phyloP scores from a whole-genome alignment of 2,329 filamentous ascomycete genomes.

The Zymoseptoria passerinii region DNA sequence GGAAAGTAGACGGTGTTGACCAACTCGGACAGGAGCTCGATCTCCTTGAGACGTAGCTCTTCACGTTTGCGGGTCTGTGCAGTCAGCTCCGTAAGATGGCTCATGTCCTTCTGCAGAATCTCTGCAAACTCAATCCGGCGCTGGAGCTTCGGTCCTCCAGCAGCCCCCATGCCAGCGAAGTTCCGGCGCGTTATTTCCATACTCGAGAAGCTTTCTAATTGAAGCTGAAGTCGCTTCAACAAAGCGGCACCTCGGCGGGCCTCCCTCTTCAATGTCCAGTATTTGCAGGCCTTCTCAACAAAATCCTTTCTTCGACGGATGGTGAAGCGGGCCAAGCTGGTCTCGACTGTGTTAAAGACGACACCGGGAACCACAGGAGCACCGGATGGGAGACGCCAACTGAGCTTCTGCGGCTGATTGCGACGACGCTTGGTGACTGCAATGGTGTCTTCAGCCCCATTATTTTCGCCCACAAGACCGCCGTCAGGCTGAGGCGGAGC shows the following conservation, averaged over 20 bases:
- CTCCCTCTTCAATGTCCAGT: slow-evolving; percentile 96
- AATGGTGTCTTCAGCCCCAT: slow-evolving; percentile 41
- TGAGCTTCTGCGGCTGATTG: slow-evolving; percentile 54
- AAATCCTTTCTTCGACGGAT: slow-evolving; percentile 84
- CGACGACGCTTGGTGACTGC: slow-evolving; percentile 52
- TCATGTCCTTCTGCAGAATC: slow-evolving; percentile 65
- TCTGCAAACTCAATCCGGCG: slow-evolving; percentile 85
- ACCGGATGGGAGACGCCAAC: slow-evolving; percentile 89
- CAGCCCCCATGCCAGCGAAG: slow-evolving; percentile 88
- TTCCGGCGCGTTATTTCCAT: slow-evolving; percentile 95
- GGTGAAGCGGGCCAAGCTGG: slow-evolving; percentile 73
- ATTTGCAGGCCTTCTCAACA: slow-evolving; percentile 85
- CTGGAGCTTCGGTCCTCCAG: slow-evolving; percentile 66
- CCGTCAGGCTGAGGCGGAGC: slow-evolving; percentile 47
- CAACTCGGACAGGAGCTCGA: slow-evolving; percentile 66
- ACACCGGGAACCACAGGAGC: slow-evolving; percentile 88
- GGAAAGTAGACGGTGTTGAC: slow-evolving; percentile 91
- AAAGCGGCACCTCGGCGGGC: slow-evolving; percentile 83
- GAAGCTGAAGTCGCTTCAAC: slow-evolving; percentile 84
- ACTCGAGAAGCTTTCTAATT: slow-evolving; percentile 92
- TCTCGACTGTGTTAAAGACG: slow-evolving; percentile 78
- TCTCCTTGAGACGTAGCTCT: slow-evolving; percentile 65
- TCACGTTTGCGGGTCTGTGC: slow-evolving; percentile 68
- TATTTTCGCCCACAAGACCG: slow-evolving; percentile 35
- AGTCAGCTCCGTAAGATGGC: slow-evolving; percentile 63